Evolutionary conservation across 2,329 filamentous ascomycete species (phyloP).

Genomic region (Penicillium griseofulvum): DNA sequence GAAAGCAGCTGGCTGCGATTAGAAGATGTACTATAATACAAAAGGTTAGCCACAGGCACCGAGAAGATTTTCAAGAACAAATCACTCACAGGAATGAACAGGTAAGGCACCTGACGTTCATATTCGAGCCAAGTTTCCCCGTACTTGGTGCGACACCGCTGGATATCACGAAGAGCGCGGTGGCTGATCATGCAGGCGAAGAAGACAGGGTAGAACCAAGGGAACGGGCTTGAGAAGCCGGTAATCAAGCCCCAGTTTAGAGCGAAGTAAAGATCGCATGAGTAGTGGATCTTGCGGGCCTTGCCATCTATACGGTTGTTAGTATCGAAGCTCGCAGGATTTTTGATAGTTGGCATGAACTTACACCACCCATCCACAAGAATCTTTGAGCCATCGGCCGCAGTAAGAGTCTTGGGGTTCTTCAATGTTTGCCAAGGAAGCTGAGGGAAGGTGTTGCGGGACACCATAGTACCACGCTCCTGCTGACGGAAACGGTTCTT

Average conservation of each 20-base stretch:
- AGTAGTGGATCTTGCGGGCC: constrained; percentile 78
- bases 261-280: constrained; percentile 76
- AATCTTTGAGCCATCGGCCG: constrained; percentile 70
- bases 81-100: constrained; percentile 70
- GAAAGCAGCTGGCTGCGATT: constrained; percentile 12
- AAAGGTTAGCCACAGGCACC: background rate
- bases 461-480: constrained; percentile 67
- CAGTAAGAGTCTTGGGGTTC: constrained; percentile 75
- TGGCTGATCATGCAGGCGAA: constrained; percentile 78
- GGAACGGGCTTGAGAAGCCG: constrained; percentile 76
- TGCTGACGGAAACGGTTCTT: constrained; percentile 87
- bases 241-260: constrained; percentile 77
- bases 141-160: constrained; percentile 73
- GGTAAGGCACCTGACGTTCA: constrained; percentile 73
- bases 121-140: constrained; percentile 81
- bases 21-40: constrained; percentile 33
- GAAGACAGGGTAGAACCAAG: constrained; percentile 86
- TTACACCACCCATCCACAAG: constrained; percentile 81
- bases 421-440: constrained; percentile 82
- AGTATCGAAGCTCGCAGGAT: background rate
- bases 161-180: constrained; percentile 71
- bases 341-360: constrained; percentile 25
- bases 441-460: constrained; percentile 81
- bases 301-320: constrained; percentile 55
- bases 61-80: too few species aligned